Base-by-base conservation (phyloP, 768 basidiomycete genomes). In the Leucosporidium yakuticum region DNA sequence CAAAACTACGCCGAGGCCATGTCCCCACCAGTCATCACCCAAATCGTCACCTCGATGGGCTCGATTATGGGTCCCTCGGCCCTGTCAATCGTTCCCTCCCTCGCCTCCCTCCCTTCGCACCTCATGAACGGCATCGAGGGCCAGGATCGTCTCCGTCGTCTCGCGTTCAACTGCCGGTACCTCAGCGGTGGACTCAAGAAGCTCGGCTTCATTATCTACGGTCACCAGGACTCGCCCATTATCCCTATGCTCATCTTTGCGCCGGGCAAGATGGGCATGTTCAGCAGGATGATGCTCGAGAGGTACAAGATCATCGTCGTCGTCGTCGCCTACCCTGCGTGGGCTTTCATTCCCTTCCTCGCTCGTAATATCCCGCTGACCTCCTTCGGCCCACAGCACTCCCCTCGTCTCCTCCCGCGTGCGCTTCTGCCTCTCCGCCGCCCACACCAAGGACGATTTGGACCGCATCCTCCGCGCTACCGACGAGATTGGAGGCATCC, bases 381-480 rank as follows among this genome's bases (percentile, higher is more conserved):
- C 9, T 4, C 17, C 25, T 36, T 2, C n/a, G 23, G 1, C 23
- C 89, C 88, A 11, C 92, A 93, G 70, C 1, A 96, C 93, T 32
- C 87, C 92, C 21, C 84, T 97, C 50, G 86, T 92, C 69, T 91
- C 90, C 15, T 84, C 86, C 54, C 85, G 96, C 34, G 91, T 93
- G 62, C 83, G 96, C 74, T 96, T 98, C 83, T 98, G 96, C 77
- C 83, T 97, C 21, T 91, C 89, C 65, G 89, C 95, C 17, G 82
- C 92, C 58, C 96, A 99, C 82, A 98, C 94, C 65, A 99, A 99
- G 81, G 89, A 92, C 74, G 96, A 99, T 76, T 86, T 98, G 66
- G 96, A 99, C 80, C 80, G 81, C 19, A 80, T 98, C 34, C 82
- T 99, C 58, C 80, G 83, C 53, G 94, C 95, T 12, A 91, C 88